Evolutionary conservation across 2,329 filamentous ascomycete genomes (phyloP).

Genomic region (Thielaviopsis punctulata): DNA sequence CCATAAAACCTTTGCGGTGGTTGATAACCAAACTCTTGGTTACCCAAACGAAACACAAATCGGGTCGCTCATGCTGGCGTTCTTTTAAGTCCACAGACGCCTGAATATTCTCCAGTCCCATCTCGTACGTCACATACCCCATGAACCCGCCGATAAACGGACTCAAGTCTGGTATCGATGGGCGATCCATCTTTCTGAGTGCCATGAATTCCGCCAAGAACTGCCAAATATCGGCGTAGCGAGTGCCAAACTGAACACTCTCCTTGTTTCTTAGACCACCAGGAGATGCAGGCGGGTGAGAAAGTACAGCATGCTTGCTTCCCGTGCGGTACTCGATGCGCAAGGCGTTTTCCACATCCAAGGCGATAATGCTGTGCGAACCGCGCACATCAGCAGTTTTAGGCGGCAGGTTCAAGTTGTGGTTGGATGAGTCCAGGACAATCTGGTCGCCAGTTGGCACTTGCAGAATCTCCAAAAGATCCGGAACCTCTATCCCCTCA

Average conservation of each 20-base stretch:
- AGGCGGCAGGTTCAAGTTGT: conserved; percentile 22
- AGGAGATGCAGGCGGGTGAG: background rate
- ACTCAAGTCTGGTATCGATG: conserved; percentile 12
- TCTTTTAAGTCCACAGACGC: conserved; percentile 16
- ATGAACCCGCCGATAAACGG: conserved; percentile 71
- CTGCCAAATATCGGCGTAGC: conserved; percentile 28
- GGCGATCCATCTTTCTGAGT: conserved; percentile 15
- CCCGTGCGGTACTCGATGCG: conserved; percentile 40
- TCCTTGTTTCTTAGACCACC: conserved; percentile 11
- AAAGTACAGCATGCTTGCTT: conserved; percentile 21
- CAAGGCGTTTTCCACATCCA: conserved; percentile 39
- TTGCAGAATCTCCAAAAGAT: conserved; percentile 36
- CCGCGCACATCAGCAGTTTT: conserved; percentile 33
- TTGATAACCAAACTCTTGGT: conserved; percentile 65
- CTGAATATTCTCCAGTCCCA: conserved; percentile 50
- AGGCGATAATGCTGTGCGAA: conserved; percentile 56
- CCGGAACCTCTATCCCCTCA: conserved; percentile 22
- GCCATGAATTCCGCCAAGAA: conserved; percentile 30
- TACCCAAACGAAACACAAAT: conserved; percentile 61
- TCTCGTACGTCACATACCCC: conserved; percentile 73
- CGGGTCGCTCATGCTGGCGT: conserved; percentile 34
- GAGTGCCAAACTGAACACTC: conserved; percentile 16
- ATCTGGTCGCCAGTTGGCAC: conserved; percentile 27
- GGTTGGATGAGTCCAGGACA: conserved; percentile 39
- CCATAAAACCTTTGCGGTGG: conserved; percentile 41